These are phyloP conservation scores for Erodium maritimum DNA, from an alignment of 345 rosid genomes.

Conservation along the genomic window DNA sequence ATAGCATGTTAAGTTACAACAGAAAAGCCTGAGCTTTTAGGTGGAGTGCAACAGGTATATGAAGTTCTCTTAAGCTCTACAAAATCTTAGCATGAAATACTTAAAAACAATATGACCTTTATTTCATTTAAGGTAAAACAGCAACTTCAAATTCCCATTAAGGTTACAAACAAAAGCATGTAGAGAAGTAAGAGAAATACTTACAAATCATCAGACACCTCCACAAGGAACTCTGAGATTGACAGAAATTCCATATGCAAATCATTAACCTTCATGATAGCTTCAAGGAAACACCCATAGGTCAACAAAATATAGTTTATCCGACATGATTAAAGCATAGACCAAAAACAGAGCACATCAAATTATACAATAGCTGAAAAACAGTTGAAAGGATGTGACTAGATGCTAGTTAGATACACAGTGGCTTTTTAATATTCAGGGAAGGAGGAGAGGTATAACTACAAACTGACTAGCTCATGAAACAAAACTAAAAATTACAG, in stretches of 20 bases:
- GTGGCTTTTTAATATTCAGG: not conserved
- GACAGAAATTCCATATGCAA: constrained; percentile 84
- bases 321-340: constrained; percentile 1
- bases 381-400: not conserved
- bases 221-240: constrained; percentile 71
- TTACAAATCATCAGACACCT: constrained; percentile 83
- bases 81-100: too few species aligned
- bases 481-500: not conserved
- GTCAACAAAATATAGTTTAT: not conserved
- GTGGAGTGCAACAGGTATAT: too few species aligned
- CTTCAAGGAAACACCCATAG: constrained; percentile 22
- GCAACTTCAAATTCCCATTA: not conserved
- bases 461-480: not conserved
- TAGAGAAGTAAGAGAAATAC: constrained; percentile 11
- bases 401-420: not conserved
- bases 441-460: not conserved
- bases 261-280: constrained; percentile 53
- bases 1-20: too few species aligned
- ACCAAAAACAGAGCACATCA: constrained; percentile 1
- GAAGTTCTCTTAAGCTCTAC: too few species aligned
- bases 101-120: too few species aligned
- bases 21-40: too few species aligned
- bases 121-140: not conserved
- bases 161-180: not conserved
- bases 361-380: not conserved